These are phyloP conservation scores for Hordeum marinum DNA, from an alignment of 176 grass and related monocot genomes.

Conservation along the genomic window DNA sequence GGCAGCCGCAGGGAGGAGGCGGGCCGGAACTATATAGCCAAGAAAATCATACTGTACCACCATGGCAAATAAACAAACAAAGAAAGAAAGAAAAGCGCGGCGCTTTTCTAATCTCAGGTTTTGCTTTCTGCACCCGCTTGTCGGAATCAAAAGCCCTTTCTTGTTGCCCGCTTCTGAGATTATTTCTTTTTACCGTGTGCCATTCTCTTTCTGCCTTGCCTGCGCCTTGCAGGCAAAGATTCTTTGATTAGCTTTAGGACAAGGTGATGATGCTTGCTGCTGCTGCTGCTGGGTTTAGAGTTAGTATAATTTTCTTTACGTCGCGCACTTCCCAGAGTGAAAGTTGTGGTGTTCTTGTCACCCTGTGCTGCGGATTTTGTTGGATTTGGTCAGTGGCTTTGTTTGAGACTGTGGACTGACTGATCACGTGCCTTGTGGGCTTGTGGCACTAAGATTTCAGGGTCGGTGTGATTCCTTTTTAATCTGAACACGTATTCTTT, in stretches of 20 bases:
- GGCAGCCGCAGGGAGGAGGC: not conserved
- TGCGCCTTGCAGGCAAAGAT: not conserved
- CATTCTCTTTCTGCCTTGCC: not conserved
- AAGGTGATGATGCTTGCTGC: not conserved
- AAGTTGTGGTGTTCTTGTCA: not conserved
- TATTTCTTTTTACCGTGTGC: not conserved
- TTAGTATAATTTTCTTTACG: not conserved
- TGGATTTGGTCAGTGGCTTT: not conserved
- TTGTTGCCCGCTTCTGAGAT: not conserved
- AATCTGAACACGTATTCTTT: no score
- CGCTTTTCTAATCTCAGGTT: slow-evolving; percentile 27
- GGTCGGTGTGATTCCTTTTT: no score
- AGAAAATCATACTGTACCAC: not conserved
- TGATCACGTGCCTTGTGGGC: not conserved
- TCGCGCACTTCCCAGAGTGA: not conserved
- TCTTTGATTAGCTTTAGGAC: not conserved
- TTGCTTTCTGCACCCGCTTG: slow-evolving; percentile 38
- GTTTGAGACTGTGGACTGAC: not conserved
- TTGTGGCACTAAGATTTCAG: not conserved
- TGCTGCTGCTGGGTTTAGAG: not conserved
- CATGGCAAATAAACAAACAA: not conserved
- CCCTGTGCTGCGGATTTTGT: not conserved
- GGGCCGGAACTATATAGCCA: not conserved
- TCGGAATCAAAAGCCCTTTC: slow-evolving; percentile 16
- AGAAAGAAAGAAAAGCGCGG: slow-evolving; percentile 3